Evolutionary conservation across 2,329 filamentous ascomycete genomes (phyloP), one percentile per base, ranked within the genome.

Genomic region (Paramyrothecium sp.): DNA sequence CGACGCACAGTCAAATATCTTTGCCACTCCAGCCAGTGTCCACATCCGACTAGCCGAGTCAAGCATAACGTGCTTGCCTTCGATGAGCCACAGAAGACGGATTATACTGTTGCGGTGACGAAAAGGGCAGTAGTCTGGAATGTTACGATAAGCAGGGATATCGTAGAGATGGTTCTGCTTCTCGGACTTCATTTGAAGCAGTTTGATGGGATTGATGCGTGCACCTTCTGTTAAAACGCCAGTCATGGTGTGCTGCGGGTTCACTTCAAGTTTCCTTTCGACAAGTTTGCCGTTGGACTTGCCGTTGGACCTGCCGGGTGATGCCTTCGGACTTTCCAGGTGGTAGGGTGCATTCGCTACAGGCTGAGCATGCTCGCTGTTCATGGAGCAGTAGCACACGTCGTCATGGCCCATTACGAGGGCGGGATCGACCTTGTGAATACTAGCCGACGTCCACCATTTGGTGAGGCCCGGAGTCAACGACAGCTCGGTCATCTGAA

Each of bases 41-140:
- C 85, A 90, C 41, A 89, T 72, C 16, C 88, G 85, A 12, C 81
- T 77, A 0, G 88, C 88, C 0, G 87, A 89, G 69, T 90, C 82
- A 16, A 91, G 69, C 1, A 77, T 73, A 1, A 86, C 75, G 30
- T 79, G 73, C 3, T 80, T 74, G 2, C 81, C 81, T 60, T 84
- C 77, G 46, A 90, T 79, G 12, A 81, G 76, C 63, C 83, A 77
- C 3, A 91, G 73, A 0, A 91, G 73, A 1, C 86, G 79, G 50
- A 89, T 78, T 34, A 95, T 84, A 20, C 81, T 82, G 26, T 81
- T 82, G 13, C 84, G 76, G 65, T 91, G 88, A 3, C 88, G 82
- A 8, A 85, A 72, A 1, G 81, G 79, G 51, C 86, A 89, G 67
- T 91, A 91, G 61, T 89, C 87, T 1, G 73, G 71, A 16, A 83